Evolutionary conservation across 139 green algal species (phyloP), one percentile per base, ranked within the genome.

Genomic region (Auxenochlorella protothecoides): DNA sequence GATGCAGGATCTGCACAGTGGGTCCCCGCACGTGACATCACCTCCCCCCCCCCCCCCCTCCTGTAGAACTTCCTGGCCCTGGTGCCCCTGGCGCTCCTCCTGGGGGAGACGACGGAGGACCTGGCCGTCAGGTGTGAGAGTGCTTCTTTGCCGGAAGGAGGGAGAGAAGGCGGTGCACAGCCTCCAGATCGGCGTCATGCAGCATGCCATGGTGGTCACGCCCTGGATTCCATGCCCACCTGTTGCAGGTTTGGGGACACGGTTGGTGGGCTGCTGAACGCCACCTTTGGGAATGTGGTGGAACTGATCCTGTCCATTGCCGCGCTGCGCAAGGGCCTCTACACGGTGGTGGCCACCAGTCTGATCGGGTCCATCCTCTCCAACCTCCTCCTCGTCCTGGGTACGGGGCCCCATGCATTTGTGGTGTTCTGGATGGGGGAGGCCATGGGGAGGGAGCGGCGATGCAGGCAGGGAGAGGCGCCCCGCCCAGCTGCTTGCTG

Each of bases 251-350:
- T 93, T 69, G 88, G 88, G 2, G 80, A 92, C 57, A 84, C 76
- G 12, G 74, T 88, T 10, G 88, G 88, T 27, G 88, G 88, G 10
- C 73, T 90, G 68, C 73, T 90, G 15, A 97, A 97, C 76, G 92
- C 92, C 9, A 96, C 92, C 4, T 97, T 97, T 77, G 92, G 92
- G 65, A 97, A 97, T 67, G 85, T 93, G 6, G 91, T 94, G 60
- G 93, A 98, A 81, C 80, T 98, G 72, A 97, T 98, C 72, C 77
- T 98, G 16, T 88, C 81, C 10, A 75, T 97, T 5, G 83, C 89
- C 6, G 90, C 91, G 3, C 80, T 96, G 63, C 72, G 67, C 12
- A 84, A 89, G 74, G 88, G 87, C 2, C 78, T 96, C 53, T 90
- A 87, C 68, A 81, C 73, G 11, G 91, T 97, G 5, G 89, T 96